Percentiles rank a stretch among this genome's conserved stretches.
Conservation (phyloP, 805 yeast genomes). For the Suhomyces xylopsoci region DNA sequence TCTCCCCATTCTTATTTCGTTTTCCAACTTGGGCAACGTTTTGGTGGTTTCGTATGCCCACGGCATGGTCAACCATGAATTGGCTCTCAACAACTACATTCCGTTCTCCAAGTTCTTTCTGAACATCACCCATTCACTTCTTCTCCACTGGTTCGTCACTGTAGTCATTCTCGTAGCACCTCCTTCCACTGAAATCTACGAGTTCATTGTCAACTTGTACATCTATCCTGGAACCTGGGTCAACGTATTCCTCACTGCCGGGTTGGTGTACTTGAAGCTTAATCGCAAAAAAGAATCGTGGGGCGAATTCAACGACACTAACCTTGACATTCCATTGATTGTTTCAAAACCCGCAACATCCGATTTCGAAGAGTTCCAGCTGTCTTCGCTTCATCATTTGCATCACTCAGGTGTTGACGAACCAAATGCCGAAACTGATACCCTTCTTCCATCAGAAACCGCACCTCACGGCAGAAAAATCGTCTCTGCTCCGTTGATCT, state of each 20-base stretch:
- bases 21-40: conserved; percentile 63
- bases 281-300: conserved; percentile 17
- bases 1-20: conserved; percentile 55
- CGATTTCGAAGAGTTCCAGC: neutral
- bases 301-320: conserved; percentile 13
- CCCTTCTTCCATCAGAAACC: neutral
- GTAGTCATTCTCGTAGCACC: conserved; percentile 53
- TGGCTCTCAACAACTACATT: conserved; percentile 49
- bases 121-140: conserved; percentile 43
- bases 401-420: neutral
- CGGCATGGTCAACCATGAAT: conserved; percentile 55
- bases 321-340: conserved; percentile 1
- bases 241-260: conserved; percentile 49
- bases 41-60: conserved; percentile 63
- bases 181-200: conserved; percentile 63
- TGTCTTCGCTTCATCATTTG: neutral
- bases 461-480: conserved; percentile 1
- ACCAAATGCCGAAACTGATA: neutral
- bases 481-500: conserved; percentile 28
- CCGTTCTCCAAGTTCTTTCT: conserved; percentile 50
- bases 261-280: conserved; percentile 50
- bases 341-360: neutral
- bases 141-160: conserved; percentile 56
- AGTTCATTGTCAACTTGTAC: conserved; percentile 58
- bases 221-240: conserved; percentile 65